Conservation (phyloP, 1,139 yeast species). For the Barnettozyma hawaiiensis region DNA sequence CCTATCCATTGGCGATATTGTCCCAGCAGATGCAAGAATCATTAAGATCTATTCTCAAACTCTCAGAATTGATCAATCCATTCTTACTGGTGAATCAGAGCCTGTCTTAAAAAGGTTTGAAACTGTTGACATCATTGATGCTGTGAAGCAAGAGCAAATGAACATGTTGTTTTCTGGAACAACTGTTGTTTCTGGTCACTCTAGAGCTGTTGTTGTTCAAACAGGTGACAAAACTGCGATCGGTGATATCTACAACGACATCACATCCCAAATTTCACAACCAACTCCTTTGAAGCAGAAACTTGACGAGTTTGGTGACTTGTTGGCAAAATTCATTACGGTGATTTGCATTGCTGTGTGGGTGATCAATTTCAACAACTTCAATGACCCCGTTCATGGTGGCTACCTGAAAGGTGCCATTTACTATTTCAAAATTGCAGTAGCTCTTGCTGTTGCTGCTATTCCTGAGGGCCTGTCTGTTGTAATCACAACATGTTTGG, state of each 20-base stretch:
- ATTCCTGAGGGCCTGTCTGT: constrained; percentile 79
- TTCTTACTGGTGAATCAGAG: constrained; percentile 67
- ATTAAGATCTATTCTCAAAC: constrained; percentile 47
- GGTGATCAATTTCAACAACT: constrained; percentile 69
- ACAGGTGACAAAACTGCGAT: constrained; percentile 73
- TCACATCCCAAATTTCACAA: constrained; percentile 49
- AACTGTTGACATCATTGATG: constrained; percentile 31
- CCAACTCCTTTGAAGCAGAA: constrained; percentile 67
- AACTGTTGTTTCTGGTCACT: constrained; percentile 70
- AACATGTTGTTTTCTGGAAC: constrained; percentile 51
- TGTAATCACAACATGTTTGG: constrained; percentile 79
- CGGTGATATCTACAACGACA: constrained; percentile 58
- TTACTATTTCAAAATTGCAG: constrained; percentile 47
- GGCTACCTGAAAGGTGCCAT: constrained; percentile 41
- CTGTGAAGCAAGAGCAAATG: constrained; percentile 28
- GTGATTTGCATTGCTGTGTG: constrained; percentile 71
- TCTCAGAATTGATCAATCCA: constrained; percentile 73
- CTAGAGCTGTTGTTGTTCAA: constrained; percentile 55
- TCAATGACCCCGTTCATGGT: constrained; percentile 51
- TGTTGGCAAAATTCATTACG: constrained; percentile 67
- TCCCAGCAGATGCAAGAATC: constrained; percentile 72
- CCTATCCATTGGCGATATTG: constrained; percentile 66
- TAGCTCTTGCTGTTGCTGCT: constrained; percentile 77
- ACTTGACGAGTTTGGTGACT: constrained; percentile 65
- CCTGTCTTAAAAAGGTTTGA: constrained; percentile 42